Conservation (phyloP, 176 grass and related monocot genomes). For the Paspalum vaginatum region DNA sequence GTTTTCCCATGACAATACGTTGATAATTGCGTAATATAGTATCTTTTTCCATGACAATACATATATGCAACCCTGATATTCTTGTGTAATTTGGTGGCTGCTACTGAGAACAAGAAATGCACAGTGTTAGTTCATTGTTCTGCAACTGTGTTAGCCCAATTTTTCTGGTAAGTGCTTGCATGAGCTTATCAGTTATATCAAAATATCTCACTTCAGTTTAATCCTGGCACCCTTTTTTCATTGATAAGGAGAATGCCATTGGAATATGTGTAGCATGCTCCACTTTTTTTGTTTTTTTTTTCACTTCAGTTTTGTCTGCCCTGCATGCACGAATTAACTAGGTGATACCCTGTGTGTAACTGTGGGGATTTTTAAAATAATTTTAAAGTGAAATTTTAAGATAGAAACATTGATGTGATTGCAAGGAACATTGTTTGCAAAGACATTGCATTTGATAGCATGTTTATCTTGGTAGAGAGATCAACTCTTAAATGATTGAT, state of each 20-base stretch:
- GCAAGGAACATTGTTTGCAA: too few relatives aligned
- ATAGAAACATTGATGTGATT: too few relatives aligned
- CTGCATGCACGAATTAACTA: conserved; percentile 6
- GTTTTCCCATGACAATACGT: too few relatives aligned
- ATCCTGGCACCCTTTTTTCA: not conserved
- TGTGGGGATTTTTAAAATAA: too few relatives aligned
- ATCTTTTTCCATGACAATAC: too few relatives aligned
- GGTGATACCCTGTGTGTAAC: too few relatives aligned
- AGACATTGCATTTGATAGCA: not conserved
- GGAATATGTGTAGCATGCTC: not conserved
- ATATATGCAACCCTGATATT: not conserved
- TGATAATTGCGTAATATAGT: too few relatives aligned
- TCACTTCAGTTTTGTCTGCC: not conserved
- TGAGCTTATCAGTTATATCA: not conserved
- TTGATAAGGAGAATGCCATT: not conserved
- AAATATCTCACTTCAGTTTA: not conserved
- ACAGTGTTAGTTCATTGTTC: not conserved
- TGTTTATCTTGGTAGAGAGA: not conserved
- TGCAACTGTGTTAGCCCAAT: not conserved
- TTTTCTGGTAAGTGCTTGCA: conserved; percentile 7
- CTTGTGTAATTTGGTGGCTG: not conserved
- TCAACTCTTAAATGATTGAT: too few relatives aligned
- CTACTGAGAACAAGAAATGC: not conserved
- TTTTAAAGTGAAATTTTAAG: too few relatives aligned
- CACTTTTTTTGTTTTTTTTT: too few relatives aligned